phyloP scores from a whole-genome alignment of 305 asterid species.

The Solanum hybrid region DNA sequence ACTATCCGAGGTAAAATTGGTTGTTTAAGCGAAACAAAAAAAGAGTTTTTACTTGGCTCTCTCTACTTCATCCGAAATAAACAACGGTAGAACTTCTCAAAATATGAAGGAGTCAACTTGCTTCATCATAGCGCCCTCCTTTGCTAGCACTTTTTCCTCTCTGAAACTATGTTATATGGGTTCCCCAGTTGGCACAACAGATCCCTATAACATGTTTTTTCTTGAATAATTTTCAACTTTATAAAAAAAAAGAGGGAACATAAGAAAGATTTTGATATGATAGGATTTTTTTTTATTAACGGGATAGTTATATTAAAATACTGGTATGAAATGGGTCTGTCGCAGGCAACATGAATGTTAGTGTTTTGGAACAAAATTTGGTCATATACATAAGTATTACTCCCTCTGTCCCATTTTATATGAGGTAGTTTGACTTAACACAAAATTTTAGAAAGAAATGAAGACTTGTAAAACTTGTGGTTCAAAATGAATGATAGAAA shows the following conservation, averaged over 20 bases:
- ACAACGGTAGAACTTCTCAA: not conserved
- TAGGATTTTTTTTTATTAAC: not conserved
- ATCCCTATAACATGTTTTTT: not conserved
- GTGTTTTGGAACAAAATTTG: too few relatives aligned
- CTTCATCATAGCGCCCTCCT: not conserved
- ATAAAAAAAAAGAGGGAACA: not conserved
- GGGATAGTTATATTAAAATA: too few relatives aligned
- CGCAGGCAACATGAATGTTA: too few relatives aligned
- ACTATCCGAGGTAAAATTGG: not conserved
- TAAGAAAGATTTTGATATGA: not conserved
- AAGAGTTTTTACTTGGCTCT: not conserved
- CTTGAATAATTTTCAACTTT: not conserved
- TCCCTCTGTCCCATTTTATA: too few relatives aligned
- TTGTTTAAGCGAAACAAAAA: not conserved
- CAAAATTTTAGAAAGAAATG: too few relatives aligned
- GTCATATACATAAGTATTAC: too few relatives aligned
- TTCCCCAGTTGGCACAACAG: not conserved
- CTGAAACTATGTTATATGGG: not conserved
- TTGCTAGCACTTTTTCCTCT: not conserved
- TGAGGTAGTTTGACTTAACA: too few relatives aligned
- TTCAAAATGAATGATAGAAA: too few relatives aligned
- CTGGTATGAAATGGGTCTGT: too few relatives aligned
- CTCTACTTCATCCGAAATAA: not conserved
- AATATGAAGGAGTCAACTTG: not conserved
- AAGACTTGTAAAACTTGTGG: too few relatives aligned